Base-by-base conservation (phyloP, 2,329 filamentous ascomycete genomes). In the Hypoxylon sp. region DNA sequence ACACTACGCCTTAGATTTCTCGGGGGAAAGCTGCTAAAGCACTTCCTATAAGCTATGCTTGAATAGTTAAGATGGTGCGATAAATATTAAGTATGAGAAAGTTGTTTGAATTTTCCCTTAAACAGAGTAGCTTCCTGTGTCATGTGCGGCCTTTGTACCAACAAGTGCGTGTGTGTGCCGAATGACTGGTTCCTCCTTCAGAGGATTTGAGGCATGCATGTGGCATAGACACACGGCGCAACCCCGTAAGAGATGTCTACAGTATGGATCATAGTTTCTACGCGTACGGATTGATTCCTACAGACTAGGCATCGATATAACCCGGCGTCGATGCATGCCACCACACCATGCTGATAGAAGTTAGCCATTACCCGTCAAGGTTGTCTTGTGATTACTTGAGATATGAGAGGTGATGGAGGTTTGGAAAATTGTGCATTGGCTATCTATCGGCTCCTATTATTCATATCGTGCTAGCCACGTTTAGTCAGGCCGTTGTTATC, bases 301-400 rank as follows among this genome's bases (percentile, higher is more conserved):
- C 63, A 60, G 53, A 62, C 67, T 59, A 67, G 62, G 62, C 62
- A 21, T 59, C 58, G 50, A 61, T 57, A 64, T 57, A 71, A 48
- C 55, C 67, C 48, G 59, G 62, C 37, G 39, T 57, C 39, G 62
- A 68, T 63, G 68, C 68, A 70, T 72, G 57, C 56, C 48, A 72
- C 70, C 67, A 72, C 68, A 72, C 65, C 62, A 68, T 63, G 51
- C 65, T 65, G 56, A 51, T 65, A 64, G 35, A 50, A 46, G 59
- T 46, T 69, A 66, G 62, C 29, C 29, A 54, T 44, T 53, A 35
- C 62, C 62, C 61, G 59, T 59, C 48, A 62, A 62, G 59, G 66
- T 65, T 50, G 65, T 59, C 65, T 57, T 50, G 54, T 61, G 54
- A 55, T 54, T 53, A 31, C 24, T 53, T 27, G 21, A 37, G 31